Evolutionary conservation across 202 grass and related monocot species (phyloP), one percentile per base, ranked within the genome.

Genomic region (Tripidium arundinaceum): DNA sequence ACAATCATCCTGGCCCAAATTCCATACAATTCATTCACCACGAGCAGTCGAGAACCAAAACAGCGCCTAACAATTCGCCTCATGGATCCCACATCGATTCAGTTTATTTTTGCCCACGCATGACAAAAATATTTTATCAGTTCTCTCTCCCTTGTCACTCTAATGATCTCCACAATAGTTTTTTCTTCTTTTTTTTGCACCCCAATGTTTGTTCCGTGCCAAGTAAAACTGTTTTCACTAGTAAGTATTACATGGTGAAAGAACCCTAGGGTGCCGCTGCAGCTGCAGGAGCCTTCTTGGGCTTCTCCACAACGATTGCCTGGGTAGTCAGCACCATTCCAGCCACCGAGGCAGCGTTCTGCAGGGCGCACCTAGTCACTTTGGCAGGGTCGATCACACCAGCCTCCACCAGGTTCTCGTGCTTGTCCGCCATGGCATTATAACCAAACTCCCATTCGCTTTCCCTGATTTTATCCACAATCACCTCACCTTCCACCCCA

Each of bases 271-370:
- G 75, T 81, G 85, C 34, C 1, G 74, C 90, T 0, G 92, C 46
- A 61, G 83, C 77, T 10, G 77, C 75, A 2, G 81, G 22, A 29
- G 78, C 57, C 77, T 86, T 95, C 83, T 89, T 93, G 2, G 92
- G 86, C 90, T 93, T 99, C 70, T 99, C 96, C 47, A 96, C 92
- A 3, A 99, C 96, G 10, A 99, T 96, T 22, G 92, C 96, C 63
- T 99, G 88, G 1, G 92, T 99, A 2, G 96, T 96, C 33, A 96
- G 76, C 36, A 99, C 96, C 96, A 99, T 99, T 66, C 96, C 96
- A 25, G 96, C 90, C 18, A 96, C 92, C 0, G 90, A 91, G 0
- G 96, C 79, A 0, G 90, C 88, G 25, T 96, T 96, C 41, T 96
- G 96, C 58, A 96, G 70, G 2, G 90, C 92, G 1, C 96, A 96